Percentiles rank a stretch among this genome's conserved stretches.
phyloP scores from a whole-genome alignment of 1,139 yeast species.

The Yamadazyma triangularis region DNA sequence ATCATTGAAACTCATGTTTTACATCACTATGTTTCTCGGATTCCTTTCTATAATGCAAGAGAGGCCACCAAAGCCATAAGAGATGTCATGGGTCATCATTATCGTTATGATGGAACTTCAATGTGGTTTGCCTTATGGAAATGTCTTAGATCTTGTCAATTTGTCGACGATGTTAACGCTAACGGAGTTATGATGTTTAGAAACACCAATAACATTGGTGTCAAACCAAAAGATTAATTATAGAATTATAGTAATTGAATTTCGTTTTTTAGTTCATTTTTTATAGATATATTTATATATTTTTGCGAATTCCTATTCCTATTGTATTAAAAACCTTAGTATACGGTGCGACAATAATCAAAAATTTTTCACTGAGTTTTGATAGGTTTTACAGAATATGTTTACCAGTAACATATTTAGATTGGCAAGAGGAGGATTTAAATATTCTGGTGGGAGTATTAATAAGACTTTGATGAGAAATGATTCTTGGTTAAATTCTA shows the following conservation, averaged over 20 bases:
- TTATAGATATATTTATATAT: too few species aligned
- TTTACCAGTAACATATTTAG: slow-evolving; percentile 1
- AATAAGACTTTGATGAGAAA: too few species aligned
- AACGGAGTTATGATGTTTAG: slow-evolving; percentile 73
- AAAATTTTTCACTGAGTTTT: not conserved
- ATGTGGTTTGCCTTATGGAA: slow-evolving; percentile 75
- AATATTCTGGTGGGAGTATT: not conserved
- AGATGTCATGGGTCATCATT: slow-evolving; percentile 80
- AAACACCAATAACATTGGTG: slow-evolving; percentile 52
- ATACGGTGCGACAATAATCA: too few species aligned
- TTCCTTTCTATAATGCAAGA: slow-evolving; percentile 83
- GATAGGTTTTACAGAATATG: not conserved
- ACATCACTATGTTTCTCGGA: slow-evolving; percentile 80
- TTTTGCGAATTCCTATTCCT: too few species aligned
- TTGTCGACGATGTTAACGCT: slow-evolving; percentile 63
- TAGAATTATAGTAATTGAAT: too few species aligned
- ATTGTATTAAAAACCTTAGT: too few species aligned
- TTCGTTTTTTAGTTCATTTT: too few species aligned
- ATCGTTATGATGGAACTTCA: slow-evolving; percentile 61
- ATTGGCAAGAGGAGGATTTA: not conserved
- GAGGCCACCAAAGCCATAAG: slow-evolving; percentile 74
- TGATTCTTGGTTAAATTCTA: slow-evolving; percentile 1
- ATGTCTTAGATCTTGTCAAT: slow-evolving; percentile 69
- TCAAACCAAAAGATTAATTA: slow-evolving; percentile 27
- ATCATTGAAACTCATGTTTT: slow-evolving; percentile 87